Conservation (phyloP, 495 filamentous ascomycete genomes). For the Tirmania nivea region DNA sequence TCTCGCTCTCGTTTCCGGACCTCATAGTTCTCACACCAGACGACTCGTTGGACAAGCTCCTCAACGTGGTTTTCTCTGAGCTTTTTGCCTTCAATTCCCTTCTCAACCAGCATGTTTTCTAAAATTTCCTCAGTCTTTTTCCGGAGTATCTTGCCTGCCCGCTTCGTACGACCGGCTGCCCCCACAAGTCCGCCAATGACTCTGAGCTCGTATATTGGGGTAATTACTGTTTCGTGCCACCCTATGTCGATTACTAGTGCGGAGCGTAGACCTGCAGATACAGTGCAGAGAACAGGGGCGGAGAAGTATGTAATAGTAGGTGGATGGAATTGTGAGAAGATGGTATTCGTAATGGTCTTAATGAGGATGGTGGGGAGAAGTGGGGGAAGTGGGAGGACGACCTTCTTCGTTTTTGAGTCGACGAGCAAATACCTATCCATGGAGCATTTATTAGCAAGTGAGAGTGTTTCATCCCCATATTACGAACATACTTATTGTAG, state of each 20-base stretch:
- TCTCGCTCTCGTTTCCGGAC: constrained; percentile 1
- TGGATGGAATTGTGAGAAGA: constrained; percentile 61
- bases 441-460: neutral
- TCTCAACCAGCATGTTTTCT: neutral
- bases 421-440: constrained; percentile 43
- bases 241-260: constrained; percentile 72
- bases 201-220: constrained; percentile 69
- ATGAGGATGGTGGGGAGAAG: constrained; percentile 58
- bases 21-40: constrained; percentile 6
- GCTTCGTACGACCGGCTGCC: constrained; percentile 36
- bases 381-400: constrained; percentile 53
- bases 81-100: constrained; percentile 3
- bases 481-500: constrained; percentile 41
- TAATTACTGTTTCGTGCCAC: constrained; percentile 71
- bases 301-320: constrained; percentile 67
- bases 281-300: constrained; percentile 25
- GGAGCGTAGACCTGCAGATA: constrained; percentile 54
- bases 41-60: constrained; percentile 18
- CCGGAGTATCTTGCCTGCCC: constrained; percentile 48
- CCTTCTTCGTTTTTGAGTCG: constrained; percentile 48
- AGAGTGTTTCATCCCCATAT: neutral
- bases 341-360: constrained; percentile 44
- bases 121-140: constrained; percentile 21
- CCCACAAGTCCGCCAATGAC: constrained; percentile 32
- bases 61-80: constrained; percentile 20